Evolutionary conservation across 306 rosid genomes (phyloP).

Genomic region (Quercus robur): DNA sequence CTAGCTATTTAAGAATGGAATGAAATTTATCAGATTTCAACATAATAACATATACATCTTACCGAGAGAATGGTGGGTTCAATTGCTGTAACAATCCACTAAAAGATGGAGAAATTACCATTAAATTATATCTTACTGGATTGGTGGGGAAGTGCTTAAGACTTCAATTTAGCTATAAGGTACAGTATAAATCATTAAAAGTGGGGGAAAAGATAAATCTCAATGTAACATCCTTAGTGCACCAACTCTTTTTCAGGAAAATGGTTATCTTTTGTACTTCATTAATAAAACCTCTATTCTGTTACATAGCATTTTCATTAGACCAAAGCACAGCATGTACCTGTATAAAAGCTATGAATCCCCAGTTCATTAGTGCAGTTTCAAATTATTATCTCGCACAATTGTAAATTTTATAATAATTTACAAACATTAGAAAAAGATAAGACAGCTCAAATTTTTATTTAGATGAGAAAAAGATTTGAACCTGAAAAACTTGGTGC

Average conservation of each 20-base stretch:
- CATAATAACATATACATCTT: constrained; percentile 25
- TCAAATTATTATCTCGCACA: constrained; percentile 30
- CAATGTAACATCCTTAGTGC: constrained; percentile 14
- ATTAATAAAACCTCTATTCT: constrained; percentile 27
- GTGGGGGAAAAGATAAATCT: constrained; percentile 16
- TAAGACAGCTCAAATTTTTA: constrained; percentile 36
- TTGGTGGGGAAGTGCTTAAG: background rate
- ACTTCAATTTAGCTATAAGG: constrained; percentile 17
- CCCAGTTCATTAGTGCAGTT: constrained; percentile 43
- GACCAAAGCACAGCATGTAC: constrained; percentile 41
- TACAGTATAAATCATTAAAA: constrained; percentile 1
- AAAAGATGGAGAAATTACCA: constrained; percentile 11
- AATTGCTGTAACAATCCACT: constrained; percentile 14
- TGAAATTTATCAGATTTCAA: constrained; percentile 15
- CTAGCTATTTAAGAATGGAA: background rate
- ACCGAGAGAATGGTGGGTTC: constrained; percentile 27
- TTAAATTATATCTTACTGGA: constrained; percentile 8
- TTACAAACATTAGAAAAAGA: constrained; percentile 24
- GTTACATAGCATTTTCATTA: constrained; percentile 31
- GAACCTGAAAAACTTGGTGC: constrained; percentile 99
- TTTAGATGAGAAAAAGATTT: constrained; percentile 70
- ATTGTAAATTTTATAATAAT: constrained; percentile 25
- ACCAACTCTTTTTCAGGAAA: constrained; percentile 9
- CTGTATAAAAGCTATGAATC: constrained; percentile 53
- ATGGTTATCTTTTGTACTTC: constrained; percentile 30